These are phyloP conservation scores for Pezicula radicicola DNA, from an alignment of 2,329 filamentous ascomycete genomes.

Conservation along the genomic window DNA sequence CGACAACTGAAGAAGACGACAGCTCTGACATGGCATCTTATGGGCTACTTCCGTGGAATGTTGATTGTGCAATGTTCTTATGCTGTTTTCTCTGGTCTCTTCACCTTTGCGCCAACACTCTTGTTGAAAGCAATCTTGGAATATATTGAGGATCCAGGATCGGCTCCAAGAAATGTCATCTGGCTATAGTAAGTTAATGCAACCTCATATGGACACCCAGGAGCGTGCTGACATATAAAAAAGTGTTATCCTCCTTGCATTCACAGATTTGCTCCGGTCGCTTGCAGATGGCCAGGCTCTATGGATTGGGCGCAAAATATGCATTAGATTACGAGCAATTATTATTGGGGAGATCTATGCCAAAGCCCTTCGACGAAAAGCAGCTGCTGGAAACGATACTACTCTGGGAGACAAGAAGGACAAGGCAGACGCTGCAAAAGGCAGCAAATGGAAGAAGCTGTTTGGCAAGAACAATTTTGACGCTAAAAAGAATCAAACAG, in stretches of 20 bases:
- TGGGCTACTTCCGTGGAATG: slow-evolving; percentile 77
- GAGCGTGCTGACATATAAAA: not conserved
- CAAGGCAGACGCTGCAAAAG: slow-evolving; percentile 39
- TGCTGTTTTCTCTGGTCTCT: slow-evolving; percentile 74
- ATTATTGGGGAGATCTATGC: slow-evolving; percentile 97
- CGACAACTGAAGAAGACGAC: slow-evolving; percentile 81
- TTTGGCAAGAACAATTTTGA: slow-evolving; percentile 36
- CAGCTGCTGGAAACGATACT: slow-evolving; percentile 73
- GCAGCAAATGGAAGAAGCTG: not conserved
- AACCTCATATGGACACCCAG: not conserved
- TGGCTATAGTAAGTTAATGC: slow-evolving; percentile 66
- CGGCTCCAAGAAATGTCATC: slow-evolving; percentile 78
- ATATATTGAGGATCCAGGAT: slow-evolving; percentile 81
- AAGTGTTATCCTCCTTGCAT: slow-evolving; percentile 76
- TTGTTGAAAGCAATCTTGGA: slow-evolving; percentile 88
- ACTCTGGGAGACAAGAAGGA: slow-evolving; percentile 56
- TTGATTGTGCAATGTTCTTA: slow-evolving; percentile 76
- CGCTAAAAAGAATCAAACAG: slow-evolving; percentile 36
- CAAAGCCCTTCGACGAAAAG: slow-evolving; percentile 89
- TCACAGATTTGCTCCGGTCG: slow-evolving; percentile 78
- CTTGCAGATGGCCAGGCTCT: slow-evolving; percentile 82
- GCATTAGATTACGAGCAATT: slow-evolving; percentile 88
- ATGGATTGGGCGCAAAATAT: slow-evolving; percentile 92
- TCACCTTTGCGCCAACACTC: slow-evolving; percentile 89
- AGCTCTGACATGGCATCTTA: slow-evolving; percentile 73